Percentiles rank a stretch among this genome's conserved stretches.
Conservation (phyloP, 768 basidiomycete species). For the Crassisporium funariophilum region DNA sequence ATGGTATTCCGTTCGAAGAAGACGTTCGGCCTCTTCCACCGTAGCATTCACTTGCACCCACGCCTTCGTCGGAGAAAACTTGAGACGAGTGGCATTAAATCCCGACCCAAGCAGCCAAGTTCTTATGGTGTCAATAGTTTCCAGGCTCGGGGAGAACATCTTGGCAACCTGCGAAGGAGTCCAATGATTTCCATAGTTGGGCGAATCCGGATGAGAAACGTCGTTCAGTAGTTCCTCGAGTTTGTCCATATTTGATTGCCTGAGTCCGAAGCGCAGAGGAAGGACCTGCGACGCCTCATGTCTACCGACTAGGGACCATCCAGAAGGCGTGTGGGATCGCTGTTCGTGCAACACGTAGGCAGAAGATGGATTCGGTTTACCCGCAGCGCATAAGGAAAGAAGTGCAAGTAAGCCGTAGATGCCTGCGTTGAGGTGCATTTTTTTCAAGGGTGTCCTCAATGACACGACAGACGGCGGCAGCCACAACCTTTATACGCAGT, state of each 20-base stretch:
- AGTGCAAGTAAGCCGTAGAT: slow-evolving; percentile 9
- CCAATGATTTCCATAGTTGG: slow-evolving; percentile 51
- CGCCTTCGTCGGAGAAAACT: slow-evolving; percentile 31
- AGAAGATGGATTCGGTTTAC: slow-evolving; percentile 23
- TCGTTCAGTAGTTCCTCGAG: slow-evolving; percentile 44
- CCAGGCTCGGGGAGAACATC: slow-evolving; percentile 42
- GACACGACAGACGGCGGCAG: not conserved
- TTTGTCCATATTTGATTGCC: slow-evolving; percentile 43
- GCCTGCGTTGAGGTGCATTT: slow-evolving; percentile 1
- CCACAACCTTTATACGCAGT: slow-evolving; percentile 1
- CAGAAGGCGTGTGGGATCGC: slow-evolving; percentile 38
- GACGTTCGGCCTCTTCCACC: slow-evolving; percentile 41
- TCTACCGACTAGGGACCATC: slow-evolving; percentile 42
- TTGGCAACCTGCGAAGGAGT: slow-evolving; percentile 39
- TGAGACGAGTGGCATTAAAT: slow-evolving; percentile 30
- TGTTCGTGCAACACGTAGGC: slow-evolving; percentile 45
- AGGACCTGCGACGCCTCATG: slow-evolving; percentile 35
- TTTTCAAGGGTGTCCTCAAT: not conserved
- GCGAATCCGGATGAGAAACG: slow-evolving; percentile 49
- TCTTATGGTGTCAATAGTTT: slow-evolving; percentile 39
- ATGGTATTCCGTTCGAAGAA: slow-evolving; percentile 46
- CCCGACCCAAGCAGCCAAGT: slow-evolving; percentile 45
- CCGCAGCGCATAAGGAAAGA: slow-evolving; percentile 4
- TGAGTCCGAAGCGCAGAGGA: slow-evolving; percentile 48
- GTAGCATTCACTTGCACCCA: slow-evolving; percentile 43